Evolutionary conservation across 2,329 filamentous ascomycete genomes (phyloP).

Genomic region (Madurella mycetomatis): DNA sequence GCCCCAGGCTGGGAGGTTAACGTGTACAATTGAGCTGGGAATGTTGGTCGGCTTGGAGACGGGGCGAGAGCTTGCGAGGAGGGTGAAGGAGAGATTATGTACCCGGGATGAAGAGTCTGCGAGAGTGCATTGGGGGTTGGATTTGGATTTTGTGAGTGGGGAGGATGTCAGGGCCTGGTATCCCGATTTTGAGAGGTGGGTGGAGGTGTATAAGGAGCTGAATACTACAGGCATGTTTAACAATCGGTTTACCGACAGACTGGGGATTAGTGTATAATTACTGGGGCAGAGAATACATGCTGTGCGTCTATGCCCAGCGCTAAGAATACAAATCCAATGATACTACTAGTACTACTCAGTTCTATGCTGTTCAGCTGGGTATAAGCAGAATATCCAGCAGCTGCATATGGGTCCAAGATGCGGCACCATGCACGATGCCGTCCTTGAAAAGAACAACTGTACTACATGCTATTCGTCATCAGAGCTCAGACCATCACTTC

Average conservation of each 20-base stretch:
- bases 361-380: too few species aligned
- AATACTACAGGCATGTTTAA: slow-evolving; percentile 29
- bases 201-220: slow-evolving; percentile 20
- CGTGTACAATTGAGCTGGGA: slow-evolving; percentile 25
- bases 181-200: slow-evolving; percentile 21
- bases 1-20: slow-evolving; percentile 24
- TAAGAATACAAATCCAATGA: too few species aligned
- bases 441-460: too few species aligned
- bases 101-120: slow-evolving; percentile 9
- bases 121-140: slow-evolving; percentile 27
- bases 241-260: slow-evolving; percentile 26
- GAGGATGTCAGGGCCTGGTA: slow-evolving; percentile 26
- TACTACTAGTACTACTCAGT: too few species aligned
- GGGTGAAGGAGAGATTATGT: slow-evolving; percentile 24
- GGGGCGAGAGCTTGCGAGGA: slow-evolving; percentile 15
- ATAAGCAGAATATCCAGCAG: too few species aligned
- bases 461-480: too few species aligned
- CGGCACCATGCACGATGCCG: too few species aligned
- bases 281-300: too few species aligned
- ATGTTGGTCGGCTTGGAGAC: slow-evolving; percentile 24
- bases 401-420: too few species aligned
- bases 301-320: too few species aligned
- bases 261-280: slow-evolving; percentile 15
- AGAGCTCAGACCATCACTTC: too few species aligned
- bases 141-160: slow-evolving; percentile 21